Evolutionary conservation across 148 eudicot species (phyloP), one percentile per base, ranked within the genome.

Genomic region (Pouteria glomerata): DNA sequence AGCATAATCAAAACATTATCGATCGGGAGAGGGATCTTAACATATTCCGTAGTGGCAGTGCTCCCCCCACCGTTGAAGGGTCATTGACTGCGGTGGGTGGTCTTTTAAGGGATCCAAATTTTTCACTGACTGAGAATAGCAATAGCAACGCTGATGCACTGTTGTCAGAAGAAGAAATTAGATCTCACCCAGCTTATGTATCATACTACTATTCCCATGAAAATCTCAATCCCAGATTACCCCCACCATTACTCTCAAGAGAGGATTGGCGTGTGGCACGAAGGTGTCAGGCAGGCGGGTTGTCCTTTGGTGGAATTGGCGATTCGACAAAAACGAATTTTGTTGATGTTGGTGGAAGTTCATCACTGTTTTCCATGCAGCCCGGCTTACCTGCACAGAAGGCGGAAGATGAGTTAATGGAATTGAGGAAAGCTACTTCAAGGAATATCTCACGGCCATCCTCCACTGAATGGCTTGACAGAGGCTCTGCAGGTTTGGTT

Each of bases 211-310:
- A 88, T 62, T 82, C 89, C 19, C 66, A 82, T 45, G 85, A 81
- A 64, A 81, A 86, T 56, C 75, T 76, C 19, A 86, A 88, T 68
- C 90, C 88, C 0, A 76, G 90, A 63, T 44, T 86, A 57, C 93
- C 88, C 13, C 90, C 86, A 4, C 90, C 93, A 0, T 74, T 80
- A 64, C 29, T 88, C 68, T 86, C 93, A 11, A 79, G 76, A 76
- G 93, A 88, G 72, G 88, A 84, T 78, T 88, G 90, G 93, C 73
- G 86, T 31, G 65, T 84, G 34, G 86, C 85, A 0, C 88, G 84
- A 50, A 78, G 93, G 82, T 44, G 84, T 66, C 80, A 82, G 63
- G 77, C 69, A 16, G 79, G 72, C 11, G 90, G 82, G 8, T 73
- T 68, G 5, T 68, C 83, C 7, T 78, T 56, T 63, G 84, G 79